Conservation (phyloP, 1,284 basidiomycete genomes). For the Rhizopogon parksii region DNA sequence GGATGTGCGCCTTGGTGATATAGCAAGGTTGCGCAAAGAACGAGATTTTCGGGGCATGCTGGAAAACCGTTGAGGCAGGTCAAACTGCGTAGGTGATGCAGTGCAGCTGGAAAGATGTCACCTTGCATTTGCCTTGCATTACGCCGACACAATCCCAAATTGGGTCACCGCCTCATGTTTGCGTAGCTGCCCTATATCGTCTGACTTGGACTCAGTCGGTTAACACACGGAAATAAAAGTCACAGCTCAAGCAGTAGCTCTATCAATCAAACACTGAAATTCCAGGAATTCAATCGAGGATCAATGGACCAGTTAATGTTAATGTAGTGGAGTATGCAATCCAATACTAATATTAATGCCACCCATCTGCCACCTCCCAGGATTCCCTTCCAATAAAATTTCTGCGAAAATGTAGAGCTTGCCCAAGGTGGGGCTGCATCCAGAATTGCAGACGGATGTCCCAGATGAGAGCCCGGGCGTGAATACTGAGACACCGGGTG, state of each 20-base stretch:
- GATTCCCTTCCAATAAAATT: not conserved
- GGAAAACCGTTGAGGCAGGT: slow-evolving; percentile 5
- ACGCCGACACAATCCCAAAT: slow-evolving; percentile 2
- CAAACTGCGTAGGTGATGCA: slow-evolving; percentile 1
- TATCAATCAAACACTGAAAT: not conserved
- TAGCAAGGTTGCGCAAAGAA: slow-evolving; percentile 51
- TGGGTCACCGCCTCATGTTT: slow-evolving; percentile 11
- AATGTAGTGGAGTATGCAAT: not conserved
- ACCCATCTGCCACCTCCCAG: not conserved
- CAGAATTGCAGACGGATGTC: not conserved
- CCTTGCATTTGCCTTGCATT: slow-evolving; percentile 2
- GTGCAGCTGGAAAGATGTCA: slow-evolving; percentile 1
- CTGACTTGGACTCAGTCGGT: not conserved
- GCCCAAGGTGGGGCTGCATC: no score
- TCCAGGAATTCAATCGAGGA: not conserved
- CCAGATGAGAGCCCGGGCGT: not conserved
- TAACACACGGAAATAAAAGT: not conserved
- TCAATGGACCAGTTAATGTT: not conserved
- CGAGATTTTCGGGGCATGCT: slow-evolving; percentile 53
- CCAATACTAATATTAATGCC: not conserved
- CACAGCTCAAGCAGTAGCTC: not conserved
- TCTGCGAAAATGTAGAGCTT: not conserved
- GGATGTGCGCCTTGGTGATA: slow-evolving; percentile 42
- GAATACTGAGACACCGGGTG: not conserved
- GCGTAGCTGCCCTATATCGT: not conserved